Evolutionary conservation across 176 grass and related monocot genomes (phyloP), one percentile per base, ranked within the genome.

Genomic region (Bromus sterilis): DNA sequence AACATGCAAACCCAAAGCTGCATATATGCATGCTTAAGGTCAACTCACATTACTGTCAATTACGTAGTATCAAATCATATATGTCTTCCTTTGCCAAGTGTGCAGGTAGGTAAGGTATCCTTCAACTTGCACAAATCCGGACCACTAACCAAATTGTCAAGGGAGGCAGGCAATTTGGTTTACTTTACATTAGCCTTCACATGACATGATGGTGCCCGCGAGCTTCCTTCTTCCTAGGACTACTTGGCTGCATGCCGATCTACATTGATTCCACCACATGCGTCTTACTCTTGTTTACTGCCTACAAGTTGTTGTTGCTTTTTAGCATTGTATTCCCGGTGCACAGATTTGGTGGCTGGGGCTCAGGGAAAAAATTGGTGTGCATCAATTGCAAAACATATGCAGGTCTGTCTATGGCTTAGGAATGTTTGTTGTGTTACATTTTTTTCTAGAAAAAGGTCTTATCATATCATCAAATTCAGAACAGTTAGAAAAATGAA

Each of bases 31-130:
- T 40, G 60, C 64, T 80, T 48, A 39, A 49, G 69, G 81, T 80
- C 87, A 80, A 84, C 81, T 60, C 29, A 31, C 35, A 64, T 18
- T 55, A 79, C 66, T 43, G 67, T 43, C 33, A 69, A 69, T 71
- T 1, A n/a, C n/a, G n/a, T n/a, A 36, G 3, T 66, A 26, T 26
- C 37, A 71, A 71, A 71, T 28, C 43, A 29, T 71, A 30, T 43
- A n/a, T 73, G 23, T 32, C 8, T 25, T 26, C 18, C 36, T 53
- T 21, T 53, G 67, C 10, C 75, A 58, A 79, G 80, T 88, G 56
- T 75, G 25, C 25, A 66, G 31, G 11, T 64, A n/a, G 31, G 59
- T 30, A 16, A 31, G 26, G 31, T 16, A 64, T 30, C 69, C 25
- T 42, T 18, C 77, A 75, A 33, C 68, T 86, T 66, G 55, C 21